Percentiles rank a stretch among this genome's conserved stretches.
phyloP scores from a whole-genome alignment of 2,329 filamentous ascomycete genomes.

The Penicillium aurantiogriseum region DNA sequence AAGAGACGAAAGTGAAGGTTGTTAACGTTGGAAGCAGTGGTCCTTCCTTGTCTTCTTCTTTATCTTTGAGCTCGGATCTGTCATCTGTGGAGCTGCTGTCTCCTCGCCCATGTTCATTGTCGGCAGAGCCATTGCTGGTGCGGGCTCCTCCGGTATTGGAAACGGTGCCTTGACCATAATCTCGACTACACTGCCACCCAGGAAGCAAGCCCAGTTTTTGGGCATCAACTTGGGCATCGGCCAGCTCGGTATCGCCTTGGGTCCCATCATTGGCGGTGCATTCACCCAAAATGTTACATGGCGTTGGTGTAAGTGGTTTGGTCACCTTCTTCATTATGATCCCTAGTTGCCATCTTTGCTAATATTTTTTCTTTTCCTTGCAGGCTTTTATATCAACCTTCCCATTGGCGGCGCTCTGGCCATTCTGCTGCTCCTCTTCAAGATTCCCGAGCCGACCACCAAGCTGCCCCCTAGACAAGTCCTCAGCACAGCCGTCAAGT shows the following conservation, averaged over 20 bases:
- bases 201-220: neutral
- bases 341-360: neutral
- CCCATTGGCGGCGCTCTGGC: slow-evolving; percentile 34
- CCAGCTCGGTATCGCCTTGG: neutral
- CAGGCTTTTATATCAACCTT: slow-evolving; percentile 42
- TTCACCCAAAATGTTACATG: neutral
- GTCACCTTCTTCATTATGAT: neutral
- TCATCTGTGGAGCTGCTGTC: neutral
- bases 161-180: neutral
- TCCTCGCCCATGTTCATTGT: slow-evolving; percentile 25
- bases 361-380: neutral
- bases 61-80: neutral
- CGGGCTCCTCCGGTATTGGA: neutral
- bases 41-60: neutral
- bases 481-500: slow-evolving; percentile 1
- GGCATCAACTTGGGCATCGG: neutral
- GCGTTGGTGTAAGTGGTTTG: neutral
- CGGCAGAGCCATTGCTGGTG: neutral
- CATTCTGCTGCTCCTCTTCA: slow-evolving; percentile 26
- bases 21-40: neutral
- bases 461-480: slow-evolving; percentile 1
- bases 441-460: slow-evolving; percentile 11
- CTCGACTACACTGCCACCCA: neutral
- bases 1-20: neutral
- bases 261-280: neutral